Conservation (phyloP, 768 basidiomycete species). For the Suillus tomentosus region DNA sequence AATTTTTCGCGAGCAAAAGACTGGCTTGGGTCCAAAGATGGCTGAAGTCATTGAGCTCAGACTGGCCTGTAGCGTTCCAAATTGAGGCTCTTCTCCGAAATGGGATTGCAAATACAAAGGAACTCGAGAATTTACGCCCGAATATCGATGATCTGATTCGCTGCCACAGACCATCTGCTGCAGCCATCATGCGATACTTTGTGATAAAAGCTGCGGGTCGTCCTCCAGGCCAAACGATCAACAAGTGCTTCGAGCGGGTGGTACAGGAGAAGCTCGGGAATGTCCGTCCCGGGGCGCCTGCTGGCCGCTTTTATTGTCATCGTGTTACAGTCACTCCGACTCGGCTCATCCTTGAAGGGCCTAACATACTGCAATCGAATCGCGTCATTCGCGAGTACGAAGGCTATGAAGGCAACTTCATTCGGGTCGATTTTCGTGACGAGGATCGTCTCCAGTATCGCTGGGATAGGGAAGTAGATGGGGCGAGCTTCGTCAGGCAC, state of each 20-base stretch:
- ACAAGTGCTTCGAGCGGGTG: slow-evolving; percentile 48
- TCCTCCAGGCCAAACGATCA: slow-evolving; percentile 42
- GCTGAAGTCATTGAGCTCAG: slow-evolving; percentile 43
- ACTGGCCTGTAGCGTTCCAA: slow-evolving; percentile 76
- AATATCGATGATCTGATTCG: slow-evolving; percentile 44
- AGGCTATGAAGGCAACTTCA: slow-evolving; percentile 64
- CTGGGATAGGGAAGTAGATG: slow-evolving; percentile 70
- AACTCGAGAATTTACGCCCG: slow-evolving; percentile 49
- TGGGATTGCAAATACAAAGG: slow-evolving; percentile 59
- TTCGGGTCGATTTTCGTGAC: slow-evolving; percentile 84
- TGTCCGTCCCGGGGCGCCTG: slow-evolving; percentile 26
- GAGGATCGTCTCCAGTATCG: slow-evolving; percentile 77
- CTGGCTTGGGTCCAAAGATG: slow-evolving; percentile 48
- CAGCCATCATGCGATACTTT: slow-evolving; percentile 58
- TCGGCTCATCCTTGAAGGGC: slow-evolving; percentile 73
- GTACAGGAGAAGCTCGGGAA: slow-evolving; percentile 21
- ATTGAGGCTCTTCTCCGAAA: slow-evolving; percentile 70
- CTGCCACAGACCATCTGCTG: slow-evolving; percentile 37
- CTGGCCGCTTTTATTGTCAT: slow-evolving; percentile 61
- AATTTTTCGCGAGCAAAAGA: slow-evolving; percentile 52
- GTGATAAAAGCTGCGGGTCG: slow-evolving; percentile 48
- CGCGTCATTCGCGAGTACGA: slow-evolving; percentile 72
- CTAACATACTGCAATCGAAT: slow-evolving; percentile 75
- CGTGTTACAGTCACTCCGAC: slow-evolving; percentile 81
- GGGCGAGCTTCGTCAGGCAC: slow-evolving; percentile 51